Conservation (phyloP, 2,329 filamentous ascomycete species). For the Aureobasidium pullulans region DNA sequence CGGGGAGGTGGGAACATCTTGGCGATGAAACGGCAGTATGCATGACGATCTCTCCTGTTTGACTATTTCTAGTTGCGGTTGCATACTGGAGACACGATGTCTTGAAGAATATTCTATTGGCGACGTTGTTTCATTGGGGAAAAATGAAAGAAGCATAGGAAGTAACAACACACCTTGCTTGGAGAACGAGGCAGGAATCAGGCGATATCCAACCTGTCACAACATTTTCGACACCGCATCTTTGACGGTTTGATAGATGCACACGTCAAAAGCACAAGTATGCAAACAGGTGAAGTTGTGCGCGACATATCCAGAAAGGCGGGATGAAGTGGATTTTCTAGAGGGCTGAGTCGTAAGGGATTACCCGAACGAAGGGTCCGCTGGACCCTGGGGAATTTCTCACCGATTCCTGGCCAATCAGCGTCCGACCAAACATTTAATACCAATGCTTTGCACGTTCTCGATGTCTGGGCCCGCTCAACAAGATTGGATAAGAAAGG, state of each 20-base stretch:
- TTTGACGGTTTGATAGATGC: too few relatives aligned
- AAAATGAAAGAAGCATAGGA: background rate
- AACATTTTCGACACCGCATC: too few relatives aligned
- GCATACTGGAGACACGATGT: background rate
- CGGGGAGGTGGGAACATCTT: background rate
- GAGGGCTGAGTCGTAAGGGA: background rate
- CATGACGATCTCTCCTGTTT: background rate
- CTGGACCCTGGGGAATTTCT: background rate
- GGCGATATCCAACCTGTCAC: too few relatives aligned
- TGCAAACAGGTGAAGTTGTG: background rate
- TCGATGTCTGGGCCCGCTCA: background rate
- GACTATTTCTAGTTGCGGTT: background rate
- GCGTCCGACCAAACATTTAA: background rate
- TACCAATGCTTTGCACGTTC: conserved; percentile 2
- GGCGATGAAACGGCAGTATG: background rate
- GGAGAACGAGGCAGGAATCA: too few relatives aligned
- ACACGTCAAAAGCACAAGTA: background rate
- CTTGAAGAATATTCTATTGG: background rate
- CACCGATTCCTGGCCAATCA: background rate
- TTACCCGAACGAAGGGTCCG: background rate
- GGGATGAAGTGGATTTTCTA: background rate
- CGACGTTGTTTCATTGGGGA: background rate
- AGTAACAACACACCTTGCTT: background rate
- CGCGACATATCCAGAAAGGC: background rate
- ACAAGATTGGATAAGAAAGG: conserved; percentile 8